A percentile compares a stretch with the other conserved stretches of the same genome.
phyloP scores from a whole-genome alignment of 148 eudicot genomes.

The Drosera capensis region DNA sequence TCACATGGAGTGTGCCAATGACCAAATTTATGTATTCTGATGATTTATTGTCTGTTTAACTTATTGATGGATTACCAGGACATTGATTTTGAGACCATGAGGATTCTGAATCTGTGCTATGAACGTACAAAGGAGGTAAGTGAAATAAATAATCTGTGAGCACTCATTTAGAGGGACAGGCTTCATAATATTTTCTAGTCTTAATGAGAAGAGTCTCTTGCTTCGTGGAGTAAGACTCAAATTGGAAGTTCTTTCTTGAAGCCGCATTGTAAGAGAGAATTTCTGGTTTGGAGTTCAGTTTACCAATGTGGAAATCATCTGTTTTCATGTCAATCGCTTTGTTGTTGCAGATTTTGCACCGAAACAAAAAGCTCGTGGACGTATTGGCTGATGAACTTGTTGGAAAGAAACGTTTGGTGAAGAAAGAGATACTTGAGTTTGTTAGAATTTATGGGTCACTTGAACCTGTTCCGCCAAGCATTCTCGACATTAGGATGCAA shows the following conservation, averaged over 20 bases:
- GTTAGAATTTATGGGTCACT: slow-evolving; percentile 61
- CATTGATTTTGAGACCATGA: slow-evolving; percentile 61
- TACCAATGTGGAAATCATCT: no score
- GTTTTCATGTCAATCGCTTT: slow-evolving; percentile 7
- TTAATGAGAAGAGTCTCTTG: no score
- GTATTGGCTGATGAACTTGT: slow-evolving; percentile 53
- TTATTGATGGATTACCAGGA: slow-evolving; percentile 37
- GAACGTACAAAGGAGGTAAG: slow-evolving; percentile 74
- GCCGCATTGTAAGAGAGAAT: no score
- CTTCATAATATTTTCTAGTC: no score
- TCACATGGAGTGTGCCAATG: no score
- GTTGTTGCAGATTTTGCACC: slow-evolving; percentile 37
- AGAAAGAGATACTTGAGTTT: slow-evolving; percentile 53
- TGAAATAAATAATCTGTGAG: neutral
- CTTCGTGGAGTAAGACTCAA: no score
- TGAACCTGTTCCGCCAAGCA: slow-evolving; percentile 44
- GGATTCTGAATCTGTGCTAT: slow-evolving; percentile 54
- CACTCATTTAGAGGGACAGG: no score
- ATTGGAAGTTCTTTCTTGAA: no score
- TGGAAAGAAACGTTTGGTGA: slow-evolving; percentile 40
- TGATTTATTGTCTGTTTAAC: neutral
- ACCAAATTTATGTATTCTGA: neutral
- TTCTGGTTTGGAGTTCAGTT: no score
- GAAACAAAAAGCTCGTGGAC: slow-evolving; percentile 59
- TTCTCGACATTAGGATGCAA: slow-evolving; percentile 48